Evolutionary conservation across 2,329 filamentous ascomycete species (phyloP).

Genomic region (Tolypocladium ophioglossoides): DNA sequence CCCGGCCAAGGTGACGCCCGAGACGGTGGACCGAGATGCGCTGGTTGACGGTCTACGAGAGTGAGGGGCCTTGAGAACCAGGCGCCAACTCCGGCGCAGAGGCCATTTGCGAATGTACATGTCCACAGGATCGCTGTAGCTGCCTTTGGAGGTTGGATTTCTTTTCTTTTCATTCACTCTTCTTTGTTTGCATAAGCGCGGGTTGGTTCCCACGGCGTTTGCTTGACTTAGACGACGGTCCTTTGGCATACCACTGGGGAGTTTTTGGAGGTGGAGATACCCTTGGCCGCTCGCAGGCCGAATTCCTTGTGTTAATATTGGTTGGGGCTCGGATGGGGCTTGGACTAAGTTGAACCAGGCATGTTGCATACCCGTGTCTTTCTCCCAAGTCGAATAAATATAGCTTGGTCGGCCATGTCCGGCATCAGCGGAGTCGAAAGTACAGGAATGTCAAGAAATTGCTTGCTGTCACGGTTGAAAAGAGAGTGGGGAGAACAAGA

Average conservation of each 20-base stretch:
- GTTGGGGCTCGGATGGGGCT: constrained; percentile 3
- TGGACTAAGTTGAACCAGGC: neutral
- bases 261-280: neutral
- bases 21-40: constrained; percentile 47
- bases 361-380: neutral
- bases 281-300: neutral
- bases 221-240: neutral
- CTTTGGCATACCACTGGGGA: neutral
- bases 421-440: neutral
- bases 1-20: constrained; percentile 46
- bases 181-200: neutral
- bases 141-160: neutral
- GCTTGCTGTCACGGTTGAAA: neutral
- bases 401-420: neutral
- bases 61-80: constrained; percentile 5
- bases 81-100: neutral
- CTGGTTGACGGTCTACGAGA: constrained; percentile 45
- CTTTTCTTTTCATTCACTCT: neutral
- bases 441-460: neutral
- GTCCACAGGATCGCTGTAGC: neutral
- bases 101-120: neutral
- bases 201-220: neutral
- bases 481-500: too few species aligned
- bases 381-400: neutral
- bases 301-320: constrained; percentile 1